Percentiles rank a stretch among this genome's conserved stretches.
Conservation (phyloP, 2,329 filamentous ascomycete genomes). For the Microascus cirrosus region DNA sequence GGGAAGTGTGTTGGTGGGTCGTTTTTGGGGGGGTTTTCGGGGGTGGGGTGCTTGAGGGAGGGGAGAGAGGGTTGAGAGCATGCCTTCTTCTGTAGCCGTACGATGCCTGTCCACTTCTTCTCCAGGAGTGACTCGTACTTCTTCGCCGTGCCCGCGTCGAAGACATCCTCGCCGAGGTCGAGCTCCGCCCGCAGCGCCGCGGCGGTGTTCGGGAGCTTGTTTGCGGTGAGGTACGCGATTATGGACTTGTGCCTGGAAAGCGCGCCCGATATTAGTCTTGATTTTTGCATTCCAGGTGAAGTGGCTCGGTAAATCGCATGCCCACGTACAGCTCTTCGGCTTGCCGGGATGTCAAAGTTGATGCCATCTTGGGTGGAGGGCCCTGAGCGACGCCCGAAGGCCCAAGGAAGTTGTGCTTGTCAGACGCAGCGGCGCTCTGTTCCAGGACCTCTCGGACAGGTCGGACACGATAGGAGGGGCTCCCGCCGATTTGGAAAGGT, state of each 20-base stretch:
- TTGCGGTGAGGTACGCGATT: slow-evolving; percentile 73
- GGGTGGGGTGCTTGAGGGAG: no score
- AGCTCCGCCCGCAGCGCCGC: slow-evolving; percentile 66
- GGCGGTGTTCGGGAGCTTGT: slow-evolving; percentile 59
- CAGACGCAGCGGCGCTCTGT: background rate
- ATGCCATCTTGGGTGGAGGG: background rate
- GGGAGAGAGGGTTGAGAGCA: slow-evolving; percentile 5
- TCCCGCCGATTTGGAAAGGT: background rate
- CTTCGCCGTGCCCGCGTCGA: slow-evolving; percentile 74
- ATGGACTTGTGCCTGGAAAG: slow-evolving; percentile 76
- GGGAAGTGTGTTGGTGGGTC: no score
- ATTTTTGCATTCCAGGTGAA: background rate
- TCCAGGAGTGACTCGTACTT: slow-evolving; percentile 91
- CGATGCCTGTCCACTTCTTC: slow-evolving; percentile 98
- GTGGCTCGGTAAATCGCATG: background rate
- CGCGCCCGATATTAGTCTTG: background rate
- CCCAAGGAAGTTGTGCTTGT: background rate
- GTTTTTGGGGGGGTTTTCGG: no score
- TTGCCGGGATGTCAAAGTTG: slow-evolving; percentile 62
- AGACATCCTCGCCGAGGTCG: slow-evolving; percentile 55
- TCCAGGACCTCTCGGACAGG: background rate
- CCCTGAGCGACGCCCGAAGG: background rate
- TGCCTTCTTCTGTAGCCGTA: slow-evolving; percentile 91
- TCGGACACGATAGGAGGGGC: background rate
- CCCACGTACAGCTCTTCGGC: slow-evolving; percentile 73